Evolutionary conservation across 139 green algal species (phyloP).

Genomic region (Zygnema circumcarinatum): DNA sequence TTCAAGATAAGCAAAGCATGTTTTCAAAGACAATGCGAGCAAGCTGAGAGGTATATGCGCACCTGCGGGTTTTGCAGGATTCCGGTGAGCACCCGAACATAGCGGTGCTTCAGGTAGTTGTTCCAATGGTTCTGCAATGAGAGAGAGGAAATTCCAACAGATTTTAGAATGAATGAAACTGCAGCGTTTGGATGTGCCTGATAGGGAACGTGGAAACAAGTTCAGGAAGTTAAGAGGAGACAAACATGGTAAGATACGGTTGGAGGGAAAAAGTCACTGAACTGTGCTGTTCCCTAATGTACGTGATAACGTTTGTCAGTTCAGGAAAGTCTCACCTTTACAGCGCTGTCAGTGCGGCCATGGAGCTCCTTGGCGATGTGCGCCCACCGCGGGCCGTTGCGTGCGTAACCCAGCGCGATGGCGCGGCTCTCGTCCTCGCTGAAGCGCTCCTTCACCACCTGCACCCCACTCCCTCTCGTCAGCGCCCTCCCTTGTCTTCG

Average conservation of each 20-base stretch:
- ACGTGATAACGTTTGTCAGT: too few species aligned
- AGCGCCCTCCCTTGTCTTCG: too few species aligned
- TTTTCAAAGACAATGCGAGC: too few species aligned
- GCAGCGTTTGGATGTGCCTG: not conserved
- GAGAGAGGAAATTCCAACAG: not conserved
- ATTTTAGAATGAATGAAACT: not conserved
- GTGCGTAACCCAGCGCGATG: conserved; percentile 58
- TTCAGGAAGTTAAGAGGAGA: too few species aligned
- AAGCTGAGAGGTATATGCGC: too few species aligned
- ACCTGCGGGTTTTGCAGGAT: too few species aligned
- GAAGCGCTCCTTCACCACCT: conserved; percentile 68
- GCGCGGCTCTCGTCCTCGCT: conserved; percentile 58
- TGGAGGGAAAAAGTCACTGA: too few species aligned
- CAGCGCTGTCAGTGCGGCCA: conserved; percentile 54
- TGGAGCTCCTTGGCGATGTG: conserved; percentile 58
- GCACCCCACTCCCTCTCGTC: too few species aligned
- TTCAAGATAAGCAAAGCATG: too few species aligned
- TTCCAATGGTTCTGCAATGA: conserved; percentile 88
- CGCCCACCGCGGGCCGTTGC: conserved; percentile 68
- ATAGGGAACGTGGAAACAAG: too few species aligned
- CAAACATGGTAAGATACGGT: too few species aligned
- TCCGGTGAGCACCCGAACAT: conserved; percentile 2
- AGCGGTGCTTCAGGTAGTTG: conserved; percentile 52
- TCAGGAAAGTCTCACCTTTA: conserved; percentile 30
- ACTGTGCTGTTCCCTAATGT: too few species aligned